phyloP scores from a whole-genome alignment of 1,284 basidiomycete species.

The Xerocomus minutiporus region DNA sequence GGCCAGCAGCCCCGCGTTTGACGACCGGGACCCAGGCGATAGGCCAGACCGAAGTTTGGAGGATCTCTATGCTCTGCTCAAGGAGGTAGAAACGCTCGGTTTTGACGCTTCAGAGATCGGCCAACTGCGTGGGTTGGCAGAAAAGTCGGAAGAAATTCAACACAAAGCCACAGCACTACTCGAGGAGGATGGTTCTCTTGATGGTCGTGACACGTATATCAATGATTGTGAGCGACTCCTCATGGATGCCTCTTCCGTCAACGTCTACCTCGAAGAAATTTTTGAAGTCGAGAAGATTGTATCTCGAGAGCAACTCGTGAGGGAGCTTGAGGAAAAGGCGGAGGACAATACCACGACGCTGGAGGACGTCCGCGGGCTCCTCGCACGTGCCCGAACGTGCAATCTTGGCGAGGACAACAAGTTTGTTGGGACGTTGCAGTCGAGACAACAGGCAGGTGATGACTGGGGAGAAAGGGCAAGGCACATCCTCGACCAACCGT shows the following conservation, averaged over 20 bases:
- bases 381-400: slow-evolving; percentile 64
- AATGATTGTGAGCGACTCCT: slow-evolving; percentile 68
- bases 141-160: slow-evolving; percentile 64
- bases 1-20: slow-evolving; percentile 26
- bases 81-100: slow-evolving; percentile 69
- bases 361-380: slow-evolving; percentile 64
- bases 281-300: slow-evolving; percentile 73
- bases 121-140: slow-evolving; percentile 51
- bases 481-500: slow-evolving; percentile 55
- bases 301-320: slow-evolving; percentile 62
- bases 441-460: slow-evolving; percentile 55
- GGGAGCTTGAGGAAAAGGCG: slow-evolving; percentile 63
- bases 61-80: slow-evolving; percentile 64
- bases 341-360: slow-evolving; percentile 54
- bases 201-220: slow-evolving; percentile 55
- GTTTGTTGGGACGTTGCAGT: slow-evolving; percentile 54
- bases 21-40: slow-evolving; percentile 56
- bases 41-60: slow-evolving; percentile 63
- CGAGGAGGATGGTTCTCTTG: slow-evolving; percentile 27
- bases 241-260: slow-evolving; percentile 65
- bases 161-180: slow-evolving; percentile 52
- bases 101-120: slow-evolving; percentile 77
- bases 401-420: slow-evolving; percentile 59
- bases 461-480: slow-evolving; percentile 69
- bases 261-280: slow-evolving; percentile 74